Evolutionary conservation across 2,329 filamentous ascomycete genomes (phyloP), one percentile per base, ranked within the genome.

Genomic region (Tricladium varicosporioides): DNA sequence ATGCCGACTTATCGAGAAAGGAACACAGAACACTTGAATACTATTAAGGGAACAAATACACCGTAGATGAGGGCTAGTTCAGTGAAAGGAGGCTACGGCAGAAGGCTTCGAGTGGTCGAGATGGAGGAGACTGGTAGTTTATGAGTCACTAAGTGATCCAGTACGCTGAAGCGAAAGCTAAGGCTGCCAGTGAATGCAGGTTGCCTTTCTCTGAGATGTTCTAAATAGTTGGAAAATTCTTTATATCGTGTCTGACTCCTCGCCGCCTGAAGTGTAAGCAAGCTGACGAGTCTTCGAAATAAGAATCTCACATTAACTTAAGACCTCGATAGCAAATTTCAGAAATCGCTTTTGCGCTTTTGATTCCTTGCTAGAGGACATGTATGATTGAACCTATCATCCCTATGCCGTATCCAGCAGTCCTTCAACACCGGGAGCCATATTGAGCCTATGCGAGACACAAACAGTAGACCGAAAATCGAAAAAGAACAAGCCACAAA

Each of bases 1-100:
- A 62, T 60, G 15, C 60, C 60, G 11, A 60, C 44, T 4, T 49
- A 56, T 13, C 53, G 40, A 1, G 48, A 51, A 46, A 62, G 60
- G 15, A 36, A 44, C 2, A 15, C 1, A 62, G 32, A 13, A 51
- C 36, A 9, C 8, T 51, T 18, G 57, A 54, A 5, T 61, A 47
- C 31, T 57, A 47, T 1, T 22, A 16, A 2, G 16, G 53, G 13
- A 54, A 57, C 1, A 49, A 15, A 1, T 19, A 31, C 1, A 42
- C 16, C 2, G 18, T 7, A n/a, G 10, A 22, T 14, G 45, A 18
- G n/a, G 16, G 27, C 2, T 15, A 45, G 31, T 31, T 48, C 9
- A 18, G 36, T 4, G 43, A 47, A 22, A 27, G 22, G 22, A 27
- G 7, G 4, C 22, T 7, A 27, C 22, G 22, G 22, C 22, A 7